Conservation (phyloP, 2,329 filamentous ascomycete genomes). For the Magnaporthiopsis poae region DNA sequence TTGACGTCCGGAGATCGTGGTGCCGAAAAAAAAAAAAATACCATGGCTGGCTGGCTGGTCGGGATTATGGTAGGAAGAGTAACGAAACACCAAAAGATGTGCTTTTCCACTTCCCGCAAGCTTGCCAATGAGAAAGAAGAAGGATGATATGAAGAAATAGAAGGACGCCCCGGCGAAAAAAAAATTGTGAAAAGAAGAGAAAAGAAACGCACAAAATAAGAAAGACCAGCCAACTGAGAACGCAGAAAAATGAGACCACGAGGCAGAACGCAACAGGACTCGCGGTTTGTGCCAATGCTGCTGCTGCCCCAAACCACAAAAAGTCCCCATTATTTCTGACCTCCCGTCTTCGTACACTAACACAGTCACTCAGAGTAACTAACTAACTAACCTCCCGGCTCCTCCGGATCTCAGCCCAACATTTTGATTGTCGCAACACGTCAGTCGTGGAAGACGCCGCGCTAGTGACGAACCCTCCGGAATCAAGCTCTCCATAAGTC, state of each 20-base stretch:
- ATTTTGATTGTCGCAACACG: background rate
- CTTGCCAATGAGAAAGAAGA: background rate
- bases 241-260: background rate
- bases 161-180: no score
- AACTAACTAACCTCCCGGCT: background rate
- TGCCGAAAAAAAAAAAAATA: background rate
- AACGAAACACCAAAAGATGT: background rate
- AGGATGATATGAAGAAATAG: background rate
- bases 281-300: background rate
- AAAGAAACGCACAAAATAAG: background rate
- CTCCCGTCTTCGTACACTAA: background rate
- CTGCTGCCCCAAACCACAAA: background rate
- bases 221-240: background rate
- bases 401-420: background rate
- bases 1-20: background rate
- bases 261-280: background rate
- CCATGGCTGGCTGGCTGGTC: background rate
- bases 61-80: background rate
- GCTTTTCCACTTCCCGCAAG: background rate
- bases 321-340: background rate
- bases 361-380: background rate
- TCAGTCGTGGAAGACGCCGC: background rate
- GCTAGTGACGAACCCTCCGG: background rate
- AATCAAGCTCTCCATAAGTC: background rate
- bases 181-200: background rate